Evolutionary conservation across 108 stramenopile species (phyloP), one percentile per base, ranked within the genome.

Genomic region (Pseudonitzschia delicatissima): DNA sequence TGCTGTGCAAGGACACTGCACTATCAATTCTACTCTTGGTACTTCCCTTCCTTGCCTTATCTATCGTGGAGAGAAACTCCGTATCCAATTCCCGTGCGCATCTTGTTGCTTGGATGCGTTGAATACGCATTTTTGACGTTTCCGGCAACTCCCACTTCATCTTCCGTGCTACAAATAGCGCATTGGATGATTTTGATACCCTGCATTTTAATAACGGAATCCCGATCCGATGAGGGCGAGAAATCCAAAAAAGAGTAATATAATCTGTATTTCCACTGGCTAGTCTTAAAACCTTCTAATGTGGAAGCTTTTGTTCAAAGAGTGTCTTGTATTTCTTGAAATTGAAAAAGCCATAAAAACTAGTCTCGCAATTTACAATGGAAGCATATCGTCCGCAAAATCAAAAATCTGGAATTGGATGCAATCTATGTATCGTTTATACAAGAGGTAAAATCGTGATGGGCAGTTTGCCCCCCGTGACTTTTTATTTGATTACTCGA

Each of bases 1-100:
- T 87, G 72, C 37, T 98, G 96, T 71, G 92, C 96, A 35, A 69
- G 98, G 45, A 96, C 94, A 17, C 72, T 99, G 60, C 98, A 99
- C 69, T 98, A 97, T 72, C 98, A 99, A 75, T 99, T 99, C 70
- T 96, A 95, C 67, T 77, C 77, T n/a, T 99, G 97, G 98, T 97
- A 97, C 76, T 95, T 86, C 55, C 72, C 91, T 62, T 65, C 91
- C 13, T 49, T 98, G 32, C 96, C 96, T 2, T 74, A 91, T 45
- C 49, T 97, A 57, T 66, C 87, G 23, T 88, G 84, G 84, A 64
- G 76, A 28, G 63, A 77, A 49, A 69, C 73, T 11, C 37, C 67
- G 8, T 63, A 71, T 40, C 71, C 74, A 15, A n/a, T 77, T n/a
- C 31, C 62, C 35, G 11, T 72, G 26, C 69, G 63, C 13, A 11